Conservation (phyloP, 2,329 filamentous ascomycete species). For the Cytospora mali region DNA sequence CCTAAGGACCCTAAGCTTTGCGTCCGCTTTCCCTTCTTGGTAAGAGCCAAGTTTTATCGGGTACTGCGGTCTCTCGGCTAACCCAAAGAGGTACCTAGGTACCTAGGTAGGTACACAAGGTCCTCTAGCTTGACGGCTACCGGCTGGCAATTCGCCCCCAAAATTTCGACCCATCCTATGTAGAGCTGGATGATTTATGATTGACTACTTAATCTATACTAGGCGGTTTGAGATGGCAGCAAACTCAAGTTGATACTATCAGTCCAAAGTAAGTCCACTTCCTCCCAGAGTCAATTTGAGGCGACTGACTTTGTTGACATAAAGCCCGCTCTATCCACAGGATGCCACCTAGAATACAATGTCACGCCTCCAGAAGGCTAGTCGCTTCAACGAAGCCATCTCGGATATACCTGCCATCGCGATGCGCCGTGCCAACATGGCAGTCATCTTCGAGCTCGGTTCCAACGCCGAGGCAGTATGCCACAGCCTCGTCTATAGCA, state of each 20-base stretch:
- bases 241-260: neutral
- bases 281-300: neutral
- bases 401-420: constrained; percentile 6
- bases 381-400: constrained; percentile 11
- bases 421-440: constrained; percentile 15
- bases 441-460: neutral
- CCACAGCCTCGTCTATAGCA: constrained; percentile 28
- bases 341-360: constrained; percentile 27
- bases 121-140: neutral
- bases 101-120: neutral
- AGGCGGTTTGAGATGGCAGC: neutral
- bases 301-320: neutral
- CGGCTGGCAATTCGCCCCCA: constrained; percentile 3
- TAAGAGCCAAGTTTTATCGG: too few species aligned
- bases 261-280: neutral
- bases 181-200: neutral
- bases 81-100: neutral
- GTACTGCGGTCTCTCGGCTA: neutral
- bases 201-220: neutral
- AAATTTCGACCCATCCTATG: constrained; percentile 22
- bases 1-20: neutral
- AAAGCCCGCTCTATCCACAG: neutral
- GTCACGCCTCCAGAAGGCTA: constrained; percentile 24
- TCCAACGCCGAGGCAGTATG: constrained; percentile 33
- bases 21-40: neutral